A percentile compares a stretch with the other conserved stretches of the same genome.
These are phyloP conservation scores for Blastobotrys serpentis DNA, from an alignment of 1,139 yeast species.

Conservation along the genomic window DNA sequence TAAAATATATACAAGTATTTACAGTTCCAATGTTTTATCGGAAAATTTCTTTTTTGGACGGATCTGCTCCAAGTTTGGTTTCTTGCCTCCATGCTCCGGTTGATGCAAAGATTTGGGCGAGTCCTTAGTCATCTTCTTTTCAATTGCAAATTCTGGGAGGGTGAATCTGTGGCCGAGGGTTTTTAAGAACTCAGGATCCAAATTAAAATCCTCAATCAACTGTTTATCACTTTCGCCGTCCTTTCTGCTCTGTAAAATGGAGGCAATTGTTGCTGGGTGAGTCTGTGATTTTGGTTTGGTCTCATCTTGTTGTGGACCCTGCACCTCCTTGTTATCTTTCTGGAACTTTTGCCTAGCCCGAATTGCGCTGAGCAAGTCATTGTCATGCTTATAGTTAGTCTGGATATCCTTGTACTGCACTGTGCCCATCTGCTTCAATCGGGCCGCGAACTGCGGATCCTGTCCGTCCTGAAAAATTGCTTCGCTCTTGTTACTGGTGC, in stretches of 20 bases:
- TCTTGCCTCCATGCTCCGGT: conserved; percentile 3
- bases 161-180: not conserved
- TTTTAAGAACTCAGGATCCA: conserved; percentile 7
- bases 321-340: not conserved
- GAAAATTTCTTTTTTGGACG: conserved; percentile 9
- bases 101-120: not conserved
- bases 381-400: conserved; percentile 10
- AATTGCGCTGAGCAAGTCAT: conserved; percentile 21
- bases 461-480: not conserved
- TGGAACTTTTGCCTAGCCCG: conserved; percentile 13
- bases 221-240: conserved; percentile 6
- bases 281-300: conserved; percentile 16
- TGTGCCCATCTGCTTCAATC: conserved; percentile 18
- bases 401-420: conserved; percentile 16
- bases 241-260: conserved; percentile 3
- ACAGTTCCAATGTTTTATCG: conserved; percentile 1
- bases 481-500: too few species aligned
- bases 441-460: conserved; percentile 18
- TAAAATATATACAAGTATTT: not conserved
- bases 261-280: conserved; percentile 9
- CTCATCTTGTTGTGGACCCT: too few species aligned
- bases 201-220: not conserved
- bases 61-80: conserved; percentile 8
- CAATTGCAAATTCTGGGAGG: conserved; percentile 1
- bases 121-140: not conserved